Evolutionary conservation across 768 basidiomycete species (phyloP).

Genomic region (Amanita fuliginea): DNA sequence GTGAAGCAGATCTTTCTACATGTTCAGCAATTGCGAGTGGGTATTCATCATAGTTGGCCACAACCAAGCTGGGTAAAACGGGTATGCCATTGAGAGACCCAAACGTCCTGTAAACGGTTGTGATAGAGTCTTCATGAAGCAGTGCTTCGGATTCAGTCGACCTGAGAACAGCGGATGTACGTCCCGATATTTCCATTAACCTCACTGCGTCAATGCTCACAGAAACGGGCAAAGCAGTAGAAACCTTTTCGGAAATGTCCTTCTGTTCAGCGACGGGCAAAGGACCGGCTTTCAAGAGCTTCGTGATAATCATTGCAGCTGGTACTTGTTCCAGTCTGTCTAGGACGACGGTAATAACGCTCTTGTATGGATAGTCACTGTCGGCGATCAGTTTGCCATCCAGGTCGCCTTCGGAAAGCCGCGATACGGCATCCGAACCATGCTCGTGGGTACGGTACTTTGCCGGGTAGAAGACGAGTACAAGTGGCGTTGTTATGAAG

Average conservation of each 20-base stretch:
- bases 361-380: slow-evolving; percentile 29
- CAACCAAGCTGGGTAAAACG: slow-evolving; percentile 58
- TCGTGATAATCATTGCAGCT: slow-evolving; percentile 70
- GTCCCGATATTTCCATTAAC: slow-evolving; percentile 80
- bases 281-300: slow-evolving; percentile 46
- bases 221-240: slow-evolving; percentile 3
- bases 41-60: slow-evolving; percentile 72
- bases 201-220: slow-evolving; percentile 69
- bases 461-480: slow-evolving; percentile 65
- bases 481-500: slow-evolving; percentile 78
- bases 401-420: not conserved
- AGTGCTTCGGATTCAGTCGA: slow-evolving; percentile 67
- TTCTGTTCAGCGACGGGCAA: slow-evolving; percentile 14
- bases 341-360: slow-evolving; percentile 61
- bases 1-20: slow-evolving; percentile 40
- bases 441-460: slow-evolving; percentile 34
- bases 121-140: slow-evolving; percentile 58
- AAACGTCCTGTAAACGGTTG: slow-evolving; percentile 71
- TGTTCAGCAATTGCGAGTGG: slow-evolving; percentile 53
- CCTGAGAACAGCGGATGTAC: slow-evolving; percentile 80
- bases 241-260: slow-evolving; percentile 18
- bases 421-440: slow-evolving; percentile 1
- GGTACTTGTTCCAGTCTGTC: slow-evolving; percentile 77
- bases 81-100: slow-evolving; percentile 56
- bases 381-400: slow-evolving; percentile 13